Conservation (phyloP, 768 basidiomycete genomes). For the Naganishia onofrii region DNA sequence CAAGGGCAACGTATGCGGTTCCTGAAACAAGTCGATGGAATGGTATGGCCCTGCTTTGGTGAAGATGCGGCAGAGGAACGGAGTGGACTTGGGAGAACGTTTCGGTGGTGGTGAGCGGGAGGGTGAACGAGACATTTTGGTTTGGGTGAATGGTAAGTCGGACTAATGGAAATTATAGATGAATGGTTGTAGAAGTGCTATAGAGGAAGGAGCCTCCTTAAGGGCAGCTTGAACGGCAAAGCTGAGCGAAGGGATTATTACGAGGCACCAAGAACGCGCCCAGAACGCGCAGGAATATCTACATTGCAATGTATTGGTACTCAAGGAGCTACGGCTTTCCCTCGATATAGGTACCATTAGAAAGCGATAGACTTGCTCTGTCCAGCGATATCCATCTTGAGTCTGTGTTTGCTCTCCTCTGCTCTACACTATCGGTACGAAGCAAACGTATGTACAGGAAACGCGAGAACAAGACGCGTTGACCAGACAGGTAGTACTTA, state of each 20-base stretch:
- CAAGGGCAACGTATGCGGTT: slow-evolving; percentile 7
- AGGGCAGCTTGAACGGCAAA: too few relatives aligned
- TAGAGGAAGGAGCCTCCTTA: too few relatives aligned
- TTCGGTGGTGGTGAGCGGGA: neutral
- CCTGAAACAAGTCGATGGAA: slow-evolving; percentile 7
- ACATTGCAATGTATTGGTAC: too few relatives aligned
- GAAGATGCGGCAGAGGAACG: slow-evolving; percentile 18
- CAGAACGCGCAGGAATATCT: too few relatives aligned
- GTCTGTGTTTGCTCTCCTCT: neutral
- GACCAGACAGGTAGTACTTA: too few relatives aligned
- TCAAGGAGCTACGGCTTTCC: neutral
- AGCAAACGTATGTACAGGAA: too few relatives aligned
- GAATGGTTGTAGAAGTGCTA: too few relatives aligned
- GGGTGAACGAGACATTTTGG: neutral
- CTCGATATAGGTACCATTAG: neutral
- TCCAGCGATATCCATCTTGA: neutral
- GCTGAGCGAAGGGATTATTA: too few relatives aligned
- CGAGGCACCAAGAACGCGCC: too few relatives aligned
- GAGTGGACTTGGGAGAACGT: neutral
- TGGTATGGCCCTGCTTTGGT: neutral
- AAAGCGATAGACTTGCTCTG: neutral
- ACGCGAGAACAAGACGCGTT: neutral
- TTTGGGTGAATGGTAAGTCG: too few relatives aligned
- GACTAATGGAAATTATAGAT: too few relatives aligned
- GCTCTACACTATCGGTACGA: too few relatives aligned